phyloP scores from a whole-genome alignment of 768 basidiomycete genomes.

The Boletus eberwhitei region DNA sequence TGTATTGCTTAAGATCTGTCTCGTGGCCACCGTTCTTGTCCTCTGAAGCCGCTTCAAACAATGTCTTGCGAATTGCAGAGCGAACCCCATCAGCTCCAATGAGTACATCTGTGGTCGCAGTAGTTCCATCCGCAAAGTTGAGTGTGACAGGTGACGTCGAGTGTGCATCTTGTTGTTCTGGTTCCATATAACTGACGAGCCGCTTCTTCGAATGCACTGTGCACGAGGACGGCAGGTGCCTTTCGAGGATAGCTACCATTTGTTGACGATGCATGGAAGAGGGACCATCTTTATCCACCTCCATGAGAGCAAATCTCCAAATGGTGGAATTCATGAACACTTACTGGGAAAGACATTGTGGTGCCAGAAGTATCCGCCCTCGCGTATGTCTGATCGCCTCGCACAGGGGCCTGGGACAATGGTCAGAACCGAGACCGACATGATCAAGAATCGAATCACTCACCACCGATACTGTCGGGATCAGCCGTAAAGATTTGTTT shows the following conservation, averaged over 20 bases:
- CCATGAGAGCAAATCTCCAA: background rate
- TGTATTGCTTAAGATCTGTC: slow-evolving; percentile 7
- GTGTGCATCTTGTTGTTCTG: slow-evolving; percentile 19
- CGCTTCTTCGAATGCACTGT: slow-evolving; percentile 19
- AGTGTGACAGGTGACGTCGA: slow-evolving; percentile 19
- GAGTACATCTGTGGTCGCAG: slow-evolving; percentile 38
- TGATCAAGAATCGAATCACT: background rate
- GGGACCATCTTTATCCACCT: background rate
- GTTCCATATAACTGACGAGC: slow-evolving; percentile 15
- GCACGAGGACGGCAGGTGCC: slow-evolving; percentile 16
- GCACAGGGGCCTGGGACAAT: slow-evolving; percentile 13
- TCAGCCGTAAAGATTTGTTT: slow-evolving; percentile 9
- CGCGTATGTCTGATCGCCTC: slow-evolving; percentile 28
- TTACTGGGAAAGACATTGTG: slow-evolving; percentile 19
- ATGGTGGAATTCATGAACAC: no score
- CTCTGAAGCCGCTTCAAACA: slow-evolving; percentile 19
- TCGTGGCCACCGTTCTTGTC: background rate
- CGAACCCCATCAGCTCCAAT: slow-evolving; percentile 47
- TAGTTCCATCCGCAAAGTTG: slow-evolving; percentile 14
- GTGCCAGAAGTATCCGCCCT: slow-evolving; percentile 31
- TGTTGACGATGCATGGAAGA: slow-evolving; percentile 22
- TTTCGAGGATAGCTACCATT: slow-evolving; percentile 18
- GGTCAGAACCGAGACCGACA: slow-evolving; percentile 12
- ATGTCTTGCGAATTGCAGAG: slow-evolving; percentile 23
- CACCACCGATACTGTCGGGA: slow-evolving; percentile 14